Percentiles rank a stretch among this genome's conserved stretches.
Conservation (phyloP, 352 stramenopile species). For the Phytophthora melonis region DNA sequence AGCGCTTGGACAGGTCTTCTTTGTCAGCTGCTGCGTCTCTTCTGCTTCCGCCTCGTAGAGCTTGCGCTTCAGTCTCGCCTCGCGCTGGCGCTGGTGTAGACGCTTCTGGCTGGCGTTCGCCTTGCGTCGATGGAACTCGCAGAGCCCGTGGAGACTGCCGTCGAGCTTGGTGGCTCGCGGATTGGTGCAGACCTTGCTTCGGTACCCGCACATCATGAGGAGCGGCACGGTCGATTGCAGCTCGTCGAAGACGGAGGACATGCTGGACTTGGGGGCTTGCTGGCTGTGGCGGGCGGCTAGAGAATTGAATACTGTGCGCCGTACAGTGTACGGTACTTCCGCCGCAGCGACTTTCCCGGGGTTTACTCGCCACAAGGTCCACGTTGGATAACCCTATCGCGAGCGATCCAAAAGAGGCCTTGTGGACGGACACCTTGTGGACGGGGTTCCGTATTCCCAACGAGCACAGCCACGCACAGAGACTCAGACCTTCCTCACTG, state of each 20-base stretch:
- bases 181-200: slow-evolving; percentile 65
- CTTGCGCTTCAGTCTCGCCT: slow-evolving; percentile 13
- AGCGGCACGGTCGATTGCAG: slow-evolving; percentile 8
- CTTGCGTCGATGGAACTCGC: slow-evolving; percentile 65
- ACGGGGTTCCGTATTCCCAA: too few species aligned
- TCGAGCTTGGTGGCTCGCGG: slow-evolving; percentile 56
- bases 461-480: too few species aligned
- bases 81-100: slow-evolving; percentile 47
- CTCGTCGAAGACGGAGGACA: slow-evolving; percentile 16
- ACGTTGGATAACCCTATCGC: not conserved
- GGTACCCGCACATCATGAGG: slow-evolving; percentile 50
- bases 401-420: too few species aligned
- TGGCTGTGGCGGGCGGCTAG: not conserved
- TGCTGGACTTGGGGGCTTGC: slow-evolving; percentile 1
- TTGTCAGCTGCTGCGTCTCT: not conserved
- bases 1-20: not conserved
- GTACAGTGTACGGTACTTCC: not conserved
- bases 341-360: not conserved
- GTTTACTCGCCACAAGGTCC: not conserved
- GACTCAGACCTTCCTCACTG: not conserved
- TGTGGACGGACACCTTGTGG: too few species aligned
- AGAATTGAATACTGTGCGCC: not conserved
- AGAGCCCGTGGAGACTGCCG: slow-evolving; percentile 63
- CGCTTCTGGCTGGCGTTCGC: slow-evolving; percentile 68
- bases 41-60: not conserved